Base-by-base conservation (phyloP, 1,284 basidiomycete species). In the Cutaneotrichosporon dermatis region DNA sequence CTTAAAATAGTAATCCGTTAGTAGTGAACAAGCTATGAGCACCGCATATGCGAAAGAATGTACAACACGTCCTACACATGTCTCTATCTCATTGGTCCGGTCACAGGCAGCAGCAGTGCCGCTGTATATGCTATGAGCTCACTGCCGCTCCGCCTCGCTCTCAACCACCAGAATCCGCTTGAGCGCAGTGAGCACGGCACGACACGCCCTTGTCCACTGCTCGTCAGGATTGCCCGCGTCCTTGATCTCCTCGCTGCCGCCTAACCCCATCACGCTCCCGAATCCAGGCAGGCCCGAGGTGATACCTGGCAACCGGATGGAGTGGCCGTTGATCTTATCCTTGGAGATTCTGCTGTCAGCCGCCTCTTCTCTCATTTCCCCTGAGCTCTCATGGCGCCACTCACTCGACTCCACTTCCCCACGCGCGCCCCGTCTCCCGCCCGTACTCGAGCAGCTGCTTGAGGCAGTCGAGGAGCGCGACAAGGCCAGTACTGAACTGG, bases 401-500 rank as follows among this genome's bases (percentile, higher is more conserved):
- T 60, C 62, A 74, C 70, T 71, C 68, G 46, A 67, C 54, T n/a
- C 54, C 54, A 15, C 44, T 55, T 10, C 54, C 92, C 89, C 48
- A 94, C 80, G 54, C 80, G 79, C 25, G 83, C 66, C 94, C 90
- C 66, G 88, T 85, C 11, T 83, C 81, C 70, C 85, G 86, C 41
- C 91, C 89, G 69, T 86, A 85, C 56, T 95, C 92, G 75, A 90
- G 86, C 42, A 97, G 80, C 72, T 98, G 92, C 66, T 91, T 87
- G 46, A 99, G 80, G 72, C 94, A 97, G 64, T 97, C 93, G 48
- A 99, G 82, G 67, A 99, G 92, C 3, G 91, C 92, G 4, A 95
- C 90, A 87, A 99, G 95, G 2, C 89, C 96, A 65, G 89, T 85
- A 77, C 98, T 95, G 78, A 99, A 99, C 13, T 95, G 84, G 34